phyloP scores from a whole-genome alignment of 163 green algal genomes.

The Scenedesmus sp. region DNA sequence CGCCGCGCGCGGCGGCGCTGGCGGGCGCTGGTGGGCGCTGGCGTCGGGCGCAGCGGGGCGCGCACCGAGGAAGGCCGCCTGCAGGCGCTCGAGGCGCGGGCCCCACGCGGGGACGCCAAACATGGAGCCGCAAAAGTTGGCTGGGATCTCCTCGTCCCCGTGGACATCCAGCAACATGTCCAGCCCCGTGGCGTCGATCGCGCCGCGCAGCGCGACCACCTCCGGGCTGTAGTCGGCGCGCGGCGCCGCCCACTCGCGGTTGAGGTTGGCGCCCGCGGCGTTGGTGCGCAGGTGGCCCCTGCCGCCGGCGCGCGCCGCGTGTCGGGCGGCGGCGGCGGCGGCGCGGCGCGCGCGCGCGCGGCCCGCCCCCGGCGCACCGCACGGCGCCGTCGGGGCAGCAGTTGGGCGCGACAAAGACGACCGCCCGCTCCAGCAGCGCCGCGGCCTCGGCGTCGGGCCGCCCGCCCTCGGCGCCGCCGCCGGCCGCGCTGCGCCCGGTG shows the following conservation, averaged over 20 bases:
- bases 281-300: conserved; percentile 86
- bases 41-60: too few relatives aligned
- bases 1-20: too few relatives aligned
- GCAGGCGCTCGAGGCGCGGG: conserved; percentile 45
- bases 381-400: conserved; percentile 67
- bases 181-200: conserved; percentile 19
- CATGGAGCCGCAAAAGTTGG: conserved; percentile 67
- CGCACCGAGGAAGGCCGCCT: background rate
- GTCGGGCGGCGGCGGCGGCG: background rate
- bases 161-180: conserved; percentile 80
- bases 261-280: conserved; percentile 83
- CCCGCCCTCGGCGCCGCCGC: too few relatives aligned
- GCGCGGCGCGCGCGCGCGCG: background rate
- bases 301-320: too few relatives aligned
- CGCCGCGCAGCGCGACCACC: background rate
- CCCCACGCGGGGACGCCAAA: conserved; percentile 70
- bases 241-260: conserved; percentile 75
- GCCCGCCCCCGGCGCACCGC: conserved; percentile 13
- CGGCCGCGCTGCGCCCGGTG: conserved; percentile 38
- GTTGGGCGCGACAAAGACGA: conserved; percentile 80
- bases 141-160: conserved; percentile 79
- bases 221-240: conserved; percentile 56
- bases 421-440: conserved; percentile 52
- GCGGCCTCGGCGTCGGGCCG: conserved; percentile 60
- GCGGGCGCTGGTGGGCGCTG: too few relatives aligned